phyloP scores from a whole-genome alignment of 331 rosid species.

The Cydonia oblonga region DNA sequence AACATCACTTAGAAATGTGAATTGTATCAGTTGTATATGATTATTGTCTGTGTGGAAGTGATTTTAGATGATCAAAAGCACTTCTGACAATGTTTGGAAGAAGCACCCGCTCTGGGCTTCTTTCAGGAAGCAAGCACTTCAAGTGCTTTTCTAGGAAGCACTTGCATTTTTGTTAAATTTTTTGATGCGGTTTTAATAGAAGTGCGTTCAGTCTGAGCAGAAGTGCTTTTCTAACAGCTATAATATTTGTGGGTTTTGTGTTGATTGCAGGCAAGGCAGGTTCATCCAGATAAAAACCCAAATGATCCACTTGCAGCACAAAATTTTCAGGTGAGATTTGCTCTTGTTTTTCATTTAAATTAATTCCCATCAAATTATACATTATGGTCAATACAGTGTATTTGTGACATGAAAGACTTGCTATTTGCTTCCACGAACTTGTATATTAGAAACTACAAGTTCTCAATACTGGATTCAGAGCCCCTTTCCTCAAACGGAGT shows the following conservation, averaged over 20 bases:
- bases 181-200: background rate
- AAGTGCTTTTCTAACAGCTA: background rate
- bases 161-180: too few relatives aligned
- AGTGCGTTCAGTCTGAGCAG: background rate
- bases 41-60: background rate
- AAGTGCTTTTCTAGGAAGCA: background rate
- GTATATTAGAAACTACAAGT: background rate
- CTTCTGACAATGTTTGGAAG: background rate
- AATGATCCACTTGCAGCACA: conserved; percentile 93
- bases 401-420: background rate
- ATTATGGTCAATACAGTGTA: background rate
- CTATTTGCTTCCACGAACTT: background rate
- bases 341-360: background rate
- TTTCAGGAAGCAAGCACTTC: background rate
- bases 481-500: background rate
- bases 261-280: conserved; percentile 81
- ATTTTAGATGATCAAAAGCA: background rate
- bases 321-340: conserved; percentile 70
- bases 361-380: background rate
- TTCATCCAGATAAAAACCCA: conserved; percentile 98
- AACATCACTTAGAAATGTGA: background rate
- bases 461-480: background rate
- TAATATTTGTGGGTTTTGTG: background rate
- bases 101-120: background rate
- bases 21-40: background rate